phyloP scores from a whole-genome alignment of 2,329 filamentous ascomycete species.

The Exophiala spinifera region DNA sequence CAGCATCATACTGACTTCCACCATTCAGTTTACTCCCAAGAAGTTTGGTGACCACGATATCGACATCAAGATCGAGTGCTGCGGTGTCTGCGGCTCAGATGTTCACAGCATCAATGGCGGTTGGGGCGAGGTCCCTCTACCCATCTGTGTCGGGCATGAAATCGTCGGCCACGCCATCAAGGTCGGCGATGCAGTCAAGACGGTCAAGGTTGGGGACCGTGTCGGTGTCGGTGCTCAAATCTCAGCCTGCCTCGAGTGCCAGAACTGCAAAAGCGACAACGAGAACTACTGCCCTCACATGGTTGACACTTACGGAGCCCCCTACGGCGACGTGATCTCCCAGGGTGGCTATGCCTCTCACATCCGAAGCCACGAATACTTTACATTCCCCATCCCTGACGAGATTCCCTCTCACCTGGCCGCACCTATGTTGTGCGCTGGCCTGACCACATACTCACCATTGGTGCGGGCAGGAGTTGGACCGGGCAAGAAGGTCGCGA shows the following conservation, averaged over 20 bases:
- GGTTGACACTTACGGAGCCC: conserved; percentile 49
- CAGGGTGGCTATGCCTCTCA: conserved; percentile 67
- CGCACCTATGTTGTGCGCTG: conserved; percentile 64
- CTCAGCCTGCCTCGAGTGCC: conserved; percentile 63
- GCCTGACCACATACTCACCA: conserved; percentile 75
- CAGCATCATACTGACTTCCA: conserved; percentile 2
- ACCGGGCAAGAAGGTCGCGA: conserved; percentile 54
- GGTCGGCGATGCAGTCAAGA: conserved; percentile 63
- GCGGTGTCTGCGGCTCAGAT: conserved; percentile 72
- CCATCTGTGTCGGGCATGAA: conserved; percentile 57
- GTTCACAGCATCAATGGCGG: conserved; percentile 66
- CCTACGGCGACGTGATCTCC: conserved; percentile 60
- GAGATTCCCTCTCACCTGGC: conserved; percentile 52
- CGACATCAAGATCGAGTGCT: conserved; percentile 81
- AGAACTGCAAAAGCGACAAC: conserved; percentile 63
- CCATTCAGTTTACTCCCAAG: conserved; percentile 75
- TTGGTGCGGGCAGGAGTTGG: conserved; percentile 72
- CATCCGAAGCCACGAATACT: conserved; percentile 74
- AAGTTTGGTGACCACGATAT: conserved; percentile 84
- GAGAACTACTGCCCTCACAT: conserved; percentile 65
- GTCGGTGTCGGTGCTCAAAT: conserved; percentile 69
- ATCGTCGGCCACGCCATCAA: conserved; percentile 67
- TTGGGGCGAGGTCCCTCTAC: conserved; percentile 51
- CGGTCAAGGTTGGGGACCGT: conserved; percentile 59
- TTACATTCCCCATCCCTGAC: conserved; percentile 67